Percentiles rank a stretch among this genome's conserved stretches.
Evolutionary conservation across 2,329 filamentous ascomycete genomes (phyloP).

Genomic region (Botrytis fabae): DNA sequence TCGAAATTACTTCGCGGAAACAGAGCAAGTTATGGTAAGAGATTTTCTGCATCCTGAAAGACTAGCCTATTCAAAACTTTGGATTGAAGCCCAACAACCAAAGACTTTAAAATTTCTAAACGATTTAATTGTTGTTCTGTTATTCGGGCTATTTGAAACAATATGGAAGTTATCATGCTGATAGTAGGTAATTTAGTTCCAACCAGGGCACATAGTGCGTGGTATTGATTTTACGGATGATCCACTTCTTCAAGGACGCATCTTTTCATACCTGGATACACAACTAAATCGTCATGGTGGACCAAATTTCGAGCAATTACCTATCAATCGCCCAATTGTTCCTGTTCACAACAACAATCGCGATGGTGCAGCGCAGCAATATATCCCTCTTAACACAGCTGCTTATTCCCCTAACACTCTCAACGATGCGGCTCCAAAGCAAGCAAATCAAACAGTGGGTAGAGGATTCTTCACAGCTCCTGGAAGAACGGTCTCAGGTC

Average conservation of each 20-base stretch:
- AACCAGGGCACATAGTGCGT: constrained; percentile 61
- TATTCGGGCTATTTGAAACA: not conserved
- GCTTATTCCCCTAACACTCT: constrained; percentile 68
- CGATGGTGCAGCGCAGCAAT: constrained; percentile 68
- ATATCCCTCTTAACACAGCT: constrained; percentile 65
- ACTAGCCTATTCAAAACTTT: not conserved
- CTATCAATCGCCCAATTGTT: constrained; percentile 43
- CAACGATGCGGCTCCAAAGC: constrained; percentile 61
- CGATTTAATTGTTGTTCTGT: not conserved
- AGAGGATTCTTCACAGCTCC: constrained; percentile 72
- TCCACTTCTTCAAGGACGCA: constrained; percentile 64
- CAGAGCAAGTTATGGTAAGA: constrained; percentile 58
- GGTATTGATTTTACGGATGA: constrained; percentile 68
- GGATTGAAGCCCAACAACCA: not conserved
- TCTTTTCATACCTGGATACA: constrained; percentile 69
- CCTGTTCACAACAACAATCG: constrained; percentile 60
- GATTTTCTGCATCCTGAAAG: not conserved
- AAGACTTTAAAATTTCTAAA: not conserved
- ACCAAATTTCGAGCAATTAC: constrained; percentile 57
- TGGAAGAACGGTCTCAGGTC: constrained; percentile 52
- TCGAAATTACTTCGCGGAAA: constrained; percentile 61
- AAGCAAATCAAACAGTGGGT: constrained; percentile 64
- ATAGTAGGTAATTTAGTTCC: not conserved
- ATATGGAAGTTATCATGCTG: not conserved
- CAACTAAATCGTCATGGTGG: constrained; percentile 55